Percentiles rank a stretch among this genome's conserved stretches.
phyloP scores from a whole-genome alignment of 768 basidiomycete genomes.

The Ramaria sp. region DNA sequence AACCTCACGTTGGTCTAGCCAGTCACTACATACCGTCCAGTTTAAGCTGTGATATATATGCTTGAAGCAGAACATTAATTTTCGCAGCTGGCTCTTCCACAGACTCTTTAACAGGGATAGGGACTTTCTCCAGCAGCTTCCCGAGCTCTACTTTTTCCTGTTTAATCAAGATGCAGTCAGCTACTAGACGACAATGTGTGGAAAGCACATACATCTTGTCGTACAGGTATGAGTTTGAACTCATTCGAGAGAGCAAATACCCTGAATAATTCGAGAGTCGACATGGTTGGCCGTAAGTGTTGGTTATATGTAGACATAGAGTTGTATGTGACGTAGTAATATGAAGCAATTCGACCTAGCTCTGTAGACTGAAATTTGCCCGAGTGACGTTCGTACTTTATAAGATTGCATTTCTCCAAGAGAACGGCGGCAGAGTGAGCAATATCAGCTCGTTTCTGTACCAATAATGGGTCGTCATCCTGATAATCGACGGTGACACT shows the following conservation, averaged over 20 bases:
- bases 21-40: conserved; percentile 50
- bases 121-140: conserved; percentile 86
- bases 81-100: conserved; percentile 96
- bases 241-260: conserved; percentile 94
- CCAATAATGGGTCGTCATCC: conserved; percentile 68
- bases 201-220: conserved; percentile 40
- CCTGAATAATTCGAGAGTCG: conserved; percentile 81
- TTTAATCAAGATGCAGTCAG: conserved; percentile 4
- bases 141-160: conserved; percentile 82
- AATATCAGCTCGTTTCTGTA: conserved; percentile 93
- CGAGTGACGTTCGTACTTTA: conserved; percentile 86
- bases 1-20: background rate
- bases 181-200: background rate
- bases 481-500: conserved; percentile 83
- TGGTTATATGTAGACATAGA: conserved; percentile 98
- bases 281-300: conserved; percentile 81
- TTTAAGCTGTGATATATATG: conserved; percentile 90
- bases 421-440: conserved; percentile 86
- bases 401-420: conserved; percentile 85
- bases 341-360: conserved; percentile 85
- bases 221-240: conserved; percentile 85
- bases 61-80: conserved; percentile 91
- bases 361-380: conserved; percentile 91
- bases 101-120: conserved; percentile 93
- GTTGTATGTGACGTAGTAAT: conserved; percentile 90